phyloP scores from a whole-genome alignment of 177 flowering plant species.

The Tripterygium wilfordii region DNA sequence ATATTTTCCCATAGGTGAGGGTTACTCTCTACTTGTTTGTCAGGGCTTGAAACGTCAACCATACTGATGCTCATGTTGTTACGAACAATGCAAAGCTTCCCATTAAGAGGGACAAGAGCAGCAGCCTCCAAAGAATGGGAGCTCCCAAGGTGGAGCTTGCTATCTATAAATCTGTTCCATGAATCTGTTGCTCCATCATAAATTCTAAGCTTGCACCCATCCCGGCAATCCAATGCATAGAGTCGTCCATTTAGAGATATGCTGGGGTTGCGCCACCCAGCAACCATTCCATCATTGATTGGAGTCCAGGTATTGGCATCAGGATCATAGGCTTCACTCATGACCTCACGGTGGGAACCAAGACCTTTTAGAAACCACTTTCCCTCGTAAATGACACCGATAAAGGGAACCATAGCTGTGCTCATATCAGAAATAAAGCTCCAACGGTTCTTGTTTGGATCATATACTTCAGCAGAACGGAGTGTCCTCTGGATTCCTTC shows the following conservation, averaged over 20 bases:
- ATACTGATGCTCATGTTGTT: constrained; percentile 95
- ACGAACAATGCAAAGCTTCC: constrained; percentile 88
- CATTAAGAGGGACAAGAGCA: constrained; percentile 83
- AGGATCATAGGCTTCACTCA: constrained; percentile 86
- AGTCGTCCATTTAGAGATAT: constrained; percentile 72
- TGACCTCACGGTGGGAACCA: constrained; percentile 73
- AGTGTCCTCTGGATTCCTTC: constrained; percentile 87
- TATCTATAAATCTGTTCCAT: constrained; percentile 82
- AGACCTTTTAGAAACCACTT: constrained; percentile 91
- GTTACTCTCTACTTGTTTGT: constrained; percentile 53
- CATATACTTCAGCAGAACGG: constrained; percentile 91
- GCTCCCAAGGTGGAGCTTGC: constrained; percentile 80
- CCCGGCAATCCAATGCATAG: constrained; percentile 82
- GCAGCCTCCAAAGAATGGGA: constrained; percentile 92
- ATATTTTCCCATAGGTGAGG: constrained; percentile 89
- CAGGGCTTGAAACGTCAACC: constrained; percentile 73
- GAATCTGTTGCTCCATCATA: constrained; percentile 72
- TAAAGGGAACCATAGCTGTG: constrained; percentile 93
- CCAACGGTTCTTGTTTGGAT: constrained; percentile 83
- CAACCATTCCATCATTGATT: constrained; percentile 73
- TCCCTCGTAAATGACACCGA: constrained; percentile 79
- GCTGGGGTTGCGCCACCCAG: constrained; percentile 96
- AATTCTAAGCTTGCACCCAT: constrained; percentile 88
- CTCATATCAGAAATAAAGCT: constrained; percentile 83
- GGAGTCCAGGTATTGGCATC: constrained; percentile 67